Base-by-base conservation (phyloP, 495 filamentous ascomycete species). In the Neurospora tetrasperma region DNA sequence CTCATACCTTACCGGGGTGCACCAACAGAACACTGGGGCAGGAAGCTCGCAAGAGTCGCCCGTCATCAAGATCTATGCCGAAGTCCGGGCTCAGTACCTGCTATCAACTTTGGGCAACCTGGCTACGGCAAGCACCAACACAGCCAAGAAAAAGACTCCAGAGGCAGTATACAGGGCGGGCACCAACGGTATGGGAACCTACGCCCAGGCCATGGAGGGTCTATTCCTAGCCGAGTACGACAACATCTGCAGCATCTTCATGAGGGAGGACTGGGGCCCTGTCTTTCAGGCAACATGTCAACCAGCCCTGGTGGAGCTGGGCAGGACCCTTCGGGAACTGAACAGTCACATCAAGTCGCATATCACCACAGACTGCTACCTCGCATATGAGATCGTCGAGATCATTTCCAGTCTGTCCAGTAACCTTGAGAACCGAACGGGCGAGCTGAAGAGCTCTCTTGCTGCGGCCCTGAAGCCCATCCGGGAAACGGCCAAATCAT, bases 381-480 rank as follows among this genome's bases (percentile, higher is more conserved):
- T 99, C 35, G 94, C 94, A 5, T 99, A 96, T 79, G 96, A 99
- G 78, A 94, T 98, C 71, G 91, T 97, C 62, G 95, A 97, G 76
- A 93, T 97, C 73, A 92, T 99, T 54, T 92, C 92, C 4, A 86
- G 86, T 42, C 87, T 96, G 73, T 94, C 92, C 14, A 89, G 90
- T 74, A 89, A 90, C 68, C 85, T 99, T 8, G 96, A 96, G 71
- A 82, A 85, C 3, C 90, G 91, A 76, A 96, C 93, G 6, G 93
- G 93, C 3, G 94, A 97, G 79, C 88, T 97, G 46, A 97, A 97
- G 79, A 87, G 87, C 43, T 86, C 91, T 14, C 89, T 98, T 66
- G 89, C 92, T 1, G 94, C 97, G 42, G 92, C 93, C 2, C 84
- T 98, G 20, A 92, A 93, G 72, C 96, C 95, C 12, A 89, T 98